A percentile compares a stretch with the other conserved stretches of the same genome.
These are phyloP conservation scores for Phytophthora pistaciae DNA, from an alignment of 352 stramenopile genomes.

Conservation along the genomic window DNA sequence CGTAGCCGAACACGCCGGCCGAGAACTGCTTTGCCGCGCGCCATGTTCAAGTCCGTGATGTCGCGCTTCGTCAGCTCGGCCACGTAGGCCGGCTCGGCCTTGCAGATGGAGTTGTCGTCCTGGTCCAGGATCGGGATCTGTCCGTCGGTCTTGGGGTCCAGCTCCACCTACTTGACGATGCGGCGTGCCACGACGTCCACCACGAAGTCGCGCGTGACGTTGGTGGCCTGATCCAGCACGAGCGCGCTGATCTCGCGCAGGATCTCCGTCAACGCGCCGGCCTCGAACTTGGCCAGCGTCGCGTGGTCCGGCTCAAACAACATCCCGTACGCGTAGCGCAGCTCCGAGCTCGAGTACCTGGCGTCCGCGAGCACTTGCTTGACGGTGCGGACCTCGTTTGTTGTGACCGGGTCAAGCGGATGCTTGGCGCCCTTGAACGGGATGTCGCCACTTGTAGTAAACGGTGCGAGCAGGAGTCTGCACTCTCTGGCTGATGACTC, in stretches of 20 bases:
- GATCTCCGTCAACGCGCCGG: conserved; percentile 37
- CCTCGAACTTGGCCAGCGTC: conserved; percentile 49
- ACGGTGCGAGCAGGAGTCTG: too few relatives aligned
- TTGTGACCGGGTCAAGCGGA: conserved; percentile 57
- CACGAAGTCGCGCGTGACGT: conserved; percentile 45
- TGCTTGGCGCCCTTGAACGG: conserved; percentile 36
- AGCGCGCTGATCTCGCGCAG: conserved; percentile 53
- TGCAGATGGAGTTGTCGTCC: conserved; percentile 50
- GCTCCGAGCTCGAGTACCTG: conserved; percentile 37
- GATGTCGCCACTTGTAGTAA: conserved; percentile 32
- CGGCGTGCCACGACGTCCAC: conserved; percentile 45
- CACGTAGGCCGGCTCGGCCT: conserved; percentile 51
- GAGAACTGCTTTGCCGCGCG: conserved; percentile 52
- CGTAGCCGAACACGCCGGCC: conserved; percentile 53
- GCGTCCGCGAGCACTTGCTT: conserved; percentile 54
- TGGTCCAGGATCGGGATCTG: conserved; percentile 58
- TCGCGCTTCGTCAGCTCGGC: conserved; percentile 47
- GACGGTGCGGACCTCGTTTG: conserved; percentile 48
- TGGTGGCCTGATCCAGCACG: conserved; percentile 48
- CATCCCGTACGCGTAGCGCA: conserved; percentile 65
- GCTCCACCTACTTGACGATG: conserved; percentile 42
- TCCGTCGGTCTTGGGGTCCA: conserved; percentile 50
- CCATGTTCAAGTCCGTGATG: conserved; percentile 54
- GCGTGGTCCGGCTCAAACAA: conserved; percentile 57
- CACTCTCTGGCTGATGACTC: too few relatives aligned